Evolutionary conservation across 176 grass and related monocot genomes (phyloP), one percentile per base, ranked within the genome.

Genomic region (Alloteropsis semialata): DNA sequence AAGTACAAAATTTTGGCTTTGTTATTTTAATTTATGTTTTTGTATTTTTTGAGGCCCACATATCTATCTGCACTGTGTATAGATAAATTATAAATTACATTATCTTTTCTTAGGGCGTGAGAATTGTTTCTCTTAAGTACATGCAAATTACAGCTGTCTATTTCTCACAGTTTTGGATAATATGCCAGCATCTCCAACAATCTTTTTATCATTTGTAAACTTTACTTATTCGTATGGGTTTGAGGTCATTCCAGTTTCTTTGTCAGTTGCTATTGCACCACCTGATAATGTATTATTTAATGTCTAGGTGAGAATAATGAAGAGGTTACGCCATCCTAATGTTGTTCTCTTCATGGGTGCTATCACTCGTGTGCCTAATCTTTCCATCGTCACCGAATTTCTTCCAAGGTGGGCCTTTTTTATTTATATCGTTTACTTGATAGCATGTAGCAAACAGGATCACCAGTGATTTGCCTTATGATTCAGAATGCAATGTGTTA

Each of bases 261-360:
- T 66, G 12, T 56, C 38, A 9, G 2, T 21, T 69, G 25, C 60
- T 77, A 22, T 64, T 8, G 10, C 10, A 1, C 43, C 55, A 18
- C 75, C 51, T 89, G 1, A 42, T 69, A 69, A 69, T 72, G 37
- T 19, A 58, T 60, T 54, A 36, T 75, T 87, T 92, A 28, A 37
- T 88, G 65, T 81, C 44, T 90, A 97, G 97, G 93, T 99, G 64
- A 80, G 65, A 84, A 96, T 99, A 90, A 99, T 99, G 89, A 90
- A 84, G 86, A 91, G 91, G 63, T 67, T 96, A 67, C 85, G 97
- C 58, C 97, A 99, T 92, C 97, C 97, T 56, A 99, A 99, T 92
- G 93, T 99, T 65, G 97, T 99, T 87, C 97, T 99, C 74, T 96
- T 99, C 85, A 99, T 99, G 97, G 97, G 93, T 65, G 97, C 97